Base-by-base conservation (phyloP, 495 filamentous ascomycete species). In the Talaromyces liani region DNA sequence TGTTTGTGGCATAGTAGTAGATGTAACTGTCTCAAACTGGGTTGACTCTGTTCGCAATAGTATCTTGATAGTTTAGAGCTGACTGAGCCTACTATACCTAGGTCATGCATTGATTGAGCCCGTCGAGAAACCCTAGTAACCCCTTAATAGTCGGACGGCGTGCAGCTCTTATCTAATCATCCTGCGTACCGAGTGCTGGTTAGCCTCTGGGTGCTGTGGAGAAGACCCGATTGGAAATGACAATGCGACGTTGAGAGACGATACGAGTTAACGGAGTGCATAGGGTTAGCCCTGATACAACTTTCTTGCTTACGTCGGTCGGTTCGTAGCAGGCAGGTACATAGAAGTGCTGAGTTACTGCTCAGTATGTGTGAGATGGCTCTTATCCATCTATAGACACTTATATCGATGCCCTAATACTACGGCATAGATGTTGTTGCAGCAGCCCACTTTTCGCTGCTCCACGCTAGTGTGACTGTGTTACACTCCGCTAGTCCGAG, bases 11-110 rank as follows among this genome's bases (percentile, higher is more conserved):
- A 22, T 51, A 36, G 25, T 29, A 34, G n/a, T 36, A 36, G 31
- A 58, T 58, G 56, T 58, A 58, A 58, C 56, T 58, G 56, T 58
- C 56, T 58, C 56, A 58, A 36, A 20, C 27, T n/a, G n/a, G n/a
- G n/a, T n/a, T n/a, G n/a, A n/a, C n/a, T n/a, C n/a, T n/a, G n/a
- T n/a, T n/a, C n/a, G n/a, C n/a, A n/a, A n/a, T n/a, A n/a, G n/a
- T n/a, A n/a, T n/a, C n/a, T n/a, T n/a, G n/a, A n/a, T n/a, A n/a
- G n/a, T n/a, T n/a, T n/a, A n/a, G n/a, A n/a, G n/a, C 45, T 49
- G 45, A 49, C 45, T 20, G 16, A 16, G 9, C 6, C 22, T 24
- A 24, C 22, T 24, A 24, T 24, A 24, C 22, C 10, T 4, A 41
- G 5, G 16, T 45, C 16, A 49, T 49, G 45, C 45, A 20, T 49